phyloP scores from a whole-genome alignment of 1,139 yeast species.

The Scheffersomyces illinoinensis region DNA sequence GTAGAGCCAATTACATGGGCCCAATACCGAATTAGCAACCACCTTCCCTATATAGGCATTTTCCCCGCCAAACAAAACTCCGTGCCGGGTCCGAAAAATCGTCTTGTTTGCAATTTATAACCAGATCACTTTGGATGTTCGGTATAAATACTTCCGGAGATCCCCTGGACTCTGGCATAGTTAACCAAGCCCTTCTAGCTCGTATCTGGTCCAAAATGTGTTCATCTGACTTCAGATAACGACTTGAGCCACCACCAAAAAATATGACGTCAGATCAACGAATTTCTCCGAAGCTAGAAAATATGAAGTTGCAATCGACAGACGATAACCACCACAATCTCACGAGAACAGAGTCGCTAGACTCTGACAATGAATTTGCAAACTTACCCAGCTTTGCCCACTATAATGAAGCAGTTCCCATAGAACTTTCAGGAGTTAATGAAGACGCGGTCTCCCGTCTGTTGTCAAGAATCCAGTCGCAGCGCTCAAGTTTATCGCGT shows the following conservation, averaged over 20 bases:
- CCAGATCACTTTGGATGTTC: not conserved
- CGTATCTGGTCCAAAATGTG: not conserved
- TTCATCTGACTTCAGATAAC: not conserved
- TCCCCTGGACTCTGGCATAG: not conserved
- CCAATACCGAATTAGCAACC: not conserved
- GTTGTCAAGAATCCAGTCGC: conserved; percentile 17
- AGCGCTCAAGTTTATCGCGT: conserved; percentile 6
- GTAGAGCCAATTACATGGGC: conserved; percentile 5
- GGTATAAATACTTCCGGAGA: not conserved
- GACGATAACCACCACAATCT: not conserved
- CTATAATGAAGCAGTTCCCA: conserved; percentile 13
- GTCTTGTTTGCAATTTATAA: not conserved
- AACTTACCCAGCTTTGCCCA: not conserved
- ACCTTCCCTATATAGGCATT: not conserved
- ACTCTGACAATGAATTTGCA: not conserved
- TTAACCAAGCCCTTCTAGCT: not conserved
- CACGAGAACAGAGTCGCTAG: not conserved
- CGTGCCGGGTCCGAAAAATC: not conserved
- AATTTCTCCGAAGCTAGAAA: not conserved
- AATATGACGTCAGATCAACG: not conserved
- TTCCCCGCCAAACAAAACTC: not conserved
- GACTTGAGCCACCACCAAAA: not conserved
- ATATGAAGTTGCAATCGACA: not conserved
- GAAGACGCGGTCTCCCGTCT: conserved; percentile 19
- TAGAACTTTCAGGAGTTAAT: conserved; percentile 15